Evolutionary conservation across 2,329 filamentous ascomycete species (phyloP).

Genomic region (Coniochaeta sp.): DNA sequence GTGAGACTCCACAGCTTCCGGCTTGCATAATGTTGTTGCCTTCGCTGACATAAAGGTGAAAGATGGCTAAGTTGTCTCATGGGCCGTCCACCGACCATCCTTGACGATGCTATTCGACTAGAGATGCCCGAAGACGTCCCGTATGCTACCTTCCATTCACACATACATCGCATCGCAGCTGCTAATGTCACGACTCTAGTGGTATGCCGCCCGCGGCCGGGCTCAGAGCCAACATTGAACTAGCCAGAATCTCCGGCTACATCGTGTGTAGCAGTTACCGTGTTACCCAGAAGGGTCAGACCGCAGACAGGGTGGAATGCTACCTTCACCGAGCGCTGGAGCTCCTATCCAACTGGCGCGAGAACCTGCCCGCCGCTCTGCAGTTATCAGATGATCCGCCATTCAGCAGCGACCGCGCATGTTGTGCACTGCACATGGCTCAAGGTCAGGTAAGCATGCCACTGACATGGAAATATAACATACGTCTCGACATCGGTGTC

Average conservation of each 20-base stretch:
- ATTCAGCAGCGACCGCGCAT: conserved; percentile 30
- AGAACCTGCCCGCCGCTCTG: conserved; percentile 27
- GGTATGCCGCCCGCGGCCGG: conserved; percentile 34
- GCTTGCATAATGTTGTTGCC: background rate
- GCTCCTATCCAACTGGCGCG: conserved; percentile 33
- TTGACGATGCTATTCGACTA: conserved; percentile 38
- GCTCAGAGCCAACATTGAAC: conserved; percentile 35
- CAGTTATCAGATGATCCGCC: conserved; percentile 24
- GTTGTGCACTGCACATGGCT: conserved; percentile 39
- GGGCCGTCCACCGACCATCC: conserved; percentile 37
- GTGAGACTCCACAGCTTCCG: conserved; percentile 16
- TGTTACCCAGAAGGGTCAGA: conserved; percentile 22
- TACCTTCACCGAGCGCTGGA: conserved; percentile 30
- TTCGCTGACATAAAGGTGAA: background rate
- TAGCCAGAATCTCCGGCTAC: conserved; percentile 38
- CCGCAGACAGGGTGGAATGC: conserved; percentile 16
- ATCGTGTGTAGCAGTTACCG: conserved; percentile 40
- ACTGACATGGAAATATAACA: background rate
- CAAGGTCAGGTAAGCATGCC: conserved; percentile 30
- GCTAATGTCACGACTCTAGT: conserved; percentile 15
- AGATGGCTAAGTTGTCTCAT: conserved; percentile 37
- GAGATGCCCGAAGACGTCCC: conserved; percentile 28
- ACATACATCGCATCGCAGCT: background rate
- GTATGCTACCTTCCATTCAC: conserved; percentile 23
- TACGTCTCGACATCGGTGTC: background rate